A percentile compares a stretch with the other conserved stretches of the same genome.
Evolutionary conservation across 2,329 filamentous ascomycete species (phyloP).

Genomic region (Capronia americana): DNA sequence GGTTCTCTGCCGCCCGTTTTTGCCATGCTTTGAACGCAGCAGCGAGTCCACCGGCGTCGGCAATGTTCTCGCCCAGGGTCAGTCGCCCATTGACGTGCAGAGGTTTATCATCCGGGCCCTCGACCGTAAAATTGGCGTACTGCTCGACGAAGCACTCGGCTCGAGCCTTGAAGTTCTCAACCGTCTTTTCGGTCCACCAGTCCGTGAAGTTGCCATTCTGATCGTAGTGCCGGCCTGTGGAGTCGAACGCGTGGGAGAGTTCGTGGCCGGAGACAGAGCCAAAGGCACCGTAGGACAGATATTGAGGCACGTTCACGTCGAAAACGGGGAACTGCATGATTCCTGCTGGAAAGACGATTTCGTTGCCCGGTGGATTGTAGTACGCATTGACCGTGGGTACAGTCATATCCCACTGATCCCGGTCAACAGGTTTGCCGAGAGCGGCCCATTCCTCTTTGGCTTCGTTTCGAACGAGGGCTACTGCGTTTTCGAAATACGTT

Average conservation of each 20-base stretch:
- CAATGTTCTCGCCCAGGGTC: slow-evolving; percentile 74
- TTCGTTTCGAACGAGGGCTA: slow-evolving; percentile 59
- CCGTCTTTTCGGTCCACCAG: slow-evolving; percentile 70
- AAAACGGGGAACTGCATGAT: slow-evolving; percentile 74
- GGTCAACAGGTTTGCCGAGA: slow-evolving; percentile 66
- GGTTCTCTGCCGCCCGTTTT: slow-evolving; percentile 59
- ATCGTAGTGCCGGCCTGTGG: slow-evolving; percentile 68
- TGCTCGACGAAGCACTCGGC: slow-evolving; percentile 72
- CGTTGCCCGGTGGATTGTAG: slow-evolving; percentile 69
- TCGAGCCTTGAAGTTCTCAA: slow-evolving; percentile 63
- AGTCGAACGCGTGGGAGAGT: slow-evolving; percentile 73
- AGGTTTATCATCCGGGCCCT: slow-evolving; percentile 61
- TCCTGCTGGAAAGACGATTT: slow-evolving; percentile 72
- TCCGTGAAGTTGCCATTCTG: slow-evolving; percentile 68
- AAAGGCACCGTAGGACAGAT: slow-evolving; percentile 72
- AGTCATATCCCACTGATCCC: slow-evolving; percentile 65
- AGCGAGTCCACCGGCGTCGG: slow-evolving; percentile 70
- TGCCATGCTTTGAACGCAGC: slow-evolving; percentile 71
- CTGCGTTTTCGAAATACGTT: slow-evolving; percentile 64
- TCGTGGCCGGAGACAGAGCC: slow-evolving; percentile 72
- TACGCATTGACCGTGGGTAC: slow-evolving; percentile 69
- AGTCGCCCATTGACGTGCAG: slow-evolving; percentile 67
- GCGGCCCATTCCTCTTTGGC: slow-evolving; percentile 61
- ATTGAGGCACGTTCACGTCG: slow-evolving; percentile 66
- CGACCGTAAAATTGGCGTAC: slow-evolving; percentile 66